A percentile compares a stretch with the other conserved stretches of the same genome.
Conservation (phyloP, 139 green algal species). For the Pleodorina starrii region DNA sequence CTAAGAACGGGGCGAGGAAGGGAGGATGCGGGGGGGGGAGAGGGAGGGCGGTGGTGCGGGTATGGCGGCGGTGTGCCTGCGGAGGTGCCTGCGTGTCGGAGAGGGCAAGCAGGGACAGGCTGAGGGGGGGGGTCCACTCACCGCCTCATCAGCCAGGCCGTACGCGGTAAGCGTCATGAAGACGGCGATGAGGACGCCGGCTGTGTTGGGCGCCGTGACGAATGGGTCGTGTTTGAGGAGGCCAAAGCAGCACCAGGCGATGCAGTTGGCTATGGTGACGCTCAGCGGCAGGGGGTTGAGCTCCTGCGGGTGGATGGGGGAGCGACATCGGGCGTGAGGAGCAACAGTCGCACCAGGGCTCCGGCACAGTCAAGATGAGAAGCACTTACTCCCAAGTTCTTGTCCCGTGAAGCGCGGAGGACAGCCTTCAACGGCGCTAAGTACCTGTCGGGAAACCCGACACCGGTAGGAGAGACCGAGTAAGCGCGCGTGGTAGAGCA, state of each 20-base stretch:
- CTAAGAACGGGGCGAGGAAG: too few relatives aligned
- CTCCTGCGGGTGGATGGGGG: conserved; percentile 64
- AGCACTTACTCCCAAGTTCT: conserved; percentile 45
- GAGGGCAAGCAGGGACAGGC: too few relatives aligned
- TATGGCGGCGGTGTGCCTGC: background rate
- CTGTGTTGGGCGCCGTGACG: conserved; percentile 63
- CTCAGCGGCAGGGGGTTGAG: conserved; percentile 80
- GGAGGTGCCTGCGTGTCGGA: too few relatives aligned
- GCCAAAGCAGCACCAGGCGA: conserved; percentile 71
- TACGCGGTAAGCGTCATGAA: conserved; percentile 68
- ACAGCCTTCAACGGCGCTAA: conserved; percentile 50
- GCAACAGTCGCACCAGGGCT: background rate
- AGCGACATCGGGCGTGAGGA: background rate
- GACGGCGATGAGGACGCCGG: conserved; percentile 63
- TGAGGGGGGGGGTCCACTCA: too few relatives aligned
- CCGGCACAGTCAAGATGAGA: too few relatives aligned
- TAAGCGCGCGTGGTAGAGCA: background rate
- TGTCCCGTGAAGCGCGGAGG: conserved; percentile 19
- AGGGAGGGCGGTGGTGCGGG: background rate
- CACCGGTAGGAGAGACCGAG: background rate
- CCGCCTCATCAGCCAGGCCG: conserved; percentile 66
- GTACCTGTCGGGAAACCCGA: conserved; percentile 12
- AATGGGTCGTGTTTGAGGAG: conserved; percentile 66
- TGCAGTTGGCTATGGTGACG: conserved; percentile 69
- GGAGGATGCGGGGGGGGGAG: background rate